Conservation (phyloP, 202 grass and related monocot genomes). For the Cymbopogon flexuosus region DNA sequence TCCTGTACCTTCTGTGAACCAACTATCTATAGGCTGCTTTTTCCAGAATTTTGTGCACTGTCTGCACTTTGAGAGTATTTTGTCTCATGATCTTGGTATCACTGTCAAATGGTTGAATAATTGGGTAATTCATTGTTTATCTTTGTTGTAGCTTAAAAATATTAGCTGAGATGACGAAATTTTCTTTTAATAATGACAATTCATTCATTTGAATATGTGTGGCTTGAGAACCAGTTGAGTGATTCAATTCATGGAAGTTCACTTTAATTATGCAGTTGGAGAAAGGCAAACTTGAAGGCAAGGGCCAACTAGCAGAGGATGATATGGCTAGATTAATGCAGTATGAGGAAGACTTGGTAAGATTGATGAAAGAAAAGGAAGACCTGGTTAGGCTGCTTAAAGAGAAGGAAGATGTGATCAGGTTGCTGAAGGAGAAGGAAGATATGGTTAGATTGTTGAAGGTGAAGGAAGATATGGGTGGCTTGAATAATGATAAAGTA, state of each 20-base stretch:
- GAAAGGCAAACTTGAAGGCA: slow-evolving; percentile 46
- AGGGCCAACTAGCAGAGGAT: slow-evolving; percentile 25
- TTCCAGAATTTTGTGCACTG: neutral
- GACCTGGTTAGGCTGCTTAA: slow-evolving; percentile 33
- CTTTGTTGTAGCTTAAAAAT: slow-evolving; percentile 3
- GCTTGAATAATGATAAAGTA: slow-evolving; percentile 17
- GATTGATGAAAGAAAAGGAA: slow-evolving; percentile 48
- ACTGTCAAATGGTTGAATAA: slow-evolving; percentile 6
- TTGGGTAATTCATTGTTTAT: neutral
- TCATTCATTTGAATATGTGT: slow-evolving; percentile 6
- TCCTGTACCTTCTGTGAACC: slow-evolving; percentile 20
- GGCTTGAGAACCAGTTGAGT: neutral
- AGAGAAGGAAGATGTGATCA: slow-evolving; percentile 47
- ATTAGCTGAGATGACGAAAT: neutral
- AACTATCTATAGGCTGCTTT: neutral
- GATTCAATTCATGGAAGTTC: neutral
- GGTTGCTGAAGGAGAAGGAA: slow-evolving; percentile 54
- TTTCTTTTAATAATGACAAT: slow-evolving; percentile 12
- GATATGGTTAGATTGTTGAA: slow-evolving; percentile 49
- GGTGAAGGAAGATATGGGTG: slow-evolving; percentile 31
- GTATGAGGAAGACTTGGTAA: slow-evolving; percentile 42
- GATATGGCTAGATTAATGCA: slow-evolving; percentile 48
- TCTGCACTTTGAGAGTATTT: neutral
- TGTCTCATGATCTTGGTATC: neutral
- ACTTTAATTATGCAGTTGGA: slow-evolving; percentile 40